Percentiles rank a stretch among this genome's conserved stretches.
Conservation (phyloP, 495 filamentous ascomycete species). For the Penicillium maclennaniae region DNA sequence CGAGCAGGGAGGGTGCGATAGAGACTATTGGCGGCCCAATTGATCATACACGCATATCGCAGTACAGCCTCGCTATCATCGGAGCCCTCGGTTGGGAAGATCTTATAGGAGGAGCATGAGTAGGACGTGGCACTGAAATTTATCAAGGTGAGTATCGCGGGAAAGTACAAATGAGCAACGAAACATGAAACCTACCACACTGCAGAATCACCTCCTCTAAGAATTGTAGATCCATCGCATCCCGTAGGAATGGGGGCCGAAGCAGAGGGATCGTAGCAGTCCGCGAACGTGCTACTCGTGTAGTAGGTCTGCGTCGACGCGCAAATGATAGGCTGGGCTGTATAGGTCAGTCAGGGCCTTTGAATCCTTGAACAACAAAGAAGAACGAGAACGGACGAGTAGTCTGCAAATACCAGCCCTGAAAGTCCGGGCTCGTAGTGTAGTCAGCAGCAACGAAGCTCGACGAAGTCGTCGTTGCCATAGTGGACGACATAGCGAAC, state of each 20-base stretch:
- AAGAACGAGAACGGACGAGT: slow-evolving; percentile 2
- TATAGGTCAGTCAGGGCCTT: neutral
- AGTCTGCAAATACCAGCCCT: slow-evolving; percentile 11
- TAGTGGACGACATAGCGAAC: neutral
- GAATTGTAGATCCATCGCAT: slow-evolving; percentile 3
- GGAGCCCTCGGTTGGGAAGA: slow-evolving; percentile 7
- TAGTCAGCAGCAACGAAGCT: slow-evolving; percentile 8
- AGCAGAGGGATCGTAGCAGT: slow-evolving; percentile 4
- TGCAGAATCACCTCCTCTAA: neutral
- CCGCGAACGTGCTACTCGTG: slow-evolving; percentile 8
- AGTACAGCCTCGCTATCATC: neutral
- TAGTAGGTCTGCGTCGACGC: slow-evolving; percentile 3
- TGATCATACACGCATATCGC: slow-evolving; percentile 6
- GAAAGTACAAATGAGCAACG: no score
- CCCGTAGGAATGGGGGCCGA: slow-evolving; percentile 8
- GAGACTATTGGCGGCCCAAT: slow-evolving; percentile 12
- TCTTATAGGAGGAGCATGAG: slow-evolving; percentile 9
- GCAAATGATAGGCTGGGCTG: slow-evolving; percentile 12
- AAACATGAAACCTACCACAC: slow-evolving; percentile 4
- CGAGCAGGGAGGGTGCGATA: slow-evolving; percentile 11
- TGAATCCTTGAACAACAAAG: neutral
- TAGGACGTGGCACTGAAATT: neutral
- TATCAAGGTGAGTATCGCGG: no score
- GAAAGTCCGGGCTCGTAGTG: neutral
- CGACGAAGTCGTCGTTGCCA: neutral